phyloP scores from a whole-genome alignment of 306 rosid genomes.

The Geum urbanum region DNA sequence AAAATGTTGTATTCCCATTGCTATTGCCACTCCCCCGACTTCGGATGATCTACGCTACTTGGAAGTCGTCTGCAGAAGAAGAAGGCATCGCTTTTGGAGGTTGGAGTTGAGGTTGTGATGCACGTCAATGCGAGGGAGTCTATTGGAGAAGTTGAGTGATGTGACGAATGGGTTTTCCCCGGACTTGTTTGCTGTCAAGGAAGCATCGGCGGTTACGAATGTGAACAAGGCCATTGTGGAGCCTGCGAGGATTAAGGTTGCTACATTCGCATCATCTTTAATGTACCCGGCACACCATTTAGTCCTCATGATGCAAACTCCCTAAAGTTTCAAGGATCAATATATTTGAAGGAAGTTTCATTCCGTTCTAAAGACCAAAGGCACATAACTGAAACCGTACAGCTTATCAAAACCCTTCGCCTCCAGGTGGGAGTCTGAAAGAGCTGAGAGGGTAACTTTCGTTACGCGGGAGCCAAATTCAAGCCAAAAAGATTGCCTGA shows the following conservation, averaged over 20 bases:
- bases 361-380: slow-evolving; percentile 40
- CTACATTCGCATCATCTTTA: slow-evolving; percentile 35
- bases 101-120: slow-evolving; percentile 28
- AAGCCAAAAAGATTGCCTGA: slow-evolving; percentile 37
- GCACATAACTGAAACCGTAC: slow-evolving; percentile 34
- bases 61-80: slow-evolving; percentile 33
- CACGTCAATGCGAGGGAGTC: slow-evolving; percentile 37
- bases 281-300: slow-evolving; percentile 37
- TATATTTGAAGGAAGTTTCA: slow-evolving; percentile 35
- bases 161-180: slow-evolving; percentile 36
- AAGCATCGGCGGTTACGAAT: slow-evolving; percentile 21
- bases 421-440: slow-evolving; percentile 41
- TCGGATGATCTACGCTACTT: slow-evolving; percentile 40
- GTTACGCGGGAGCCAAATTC: slow-evolving; percentile 35
- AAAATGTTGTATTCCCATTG: slow-evolving; percentile 25
- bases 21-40: slow-evolving; percentile 33
- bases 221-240: slow-evolving; percentile 30
- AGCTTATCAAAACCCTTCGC: slow-evolving; percentile 36
- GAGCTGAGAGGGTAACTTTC: slow-evolving; percentile 40
- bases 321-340: slow-evolving; percentile 34
- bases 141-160: slow-evolving; percentile 31
- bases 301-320: slow-evolving; percentile 37
- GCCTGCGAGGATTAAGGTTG: slow-evolving; percentile 32
- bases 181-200: slow-evolving; percentile 33
- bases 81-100: slow-evolving; percentile 29